Evolutionary conservation across 2,329 filamentous ascomycete genomes (phyloP).

Genomic region (Zymoseptoria ardabiliae): DNA sequence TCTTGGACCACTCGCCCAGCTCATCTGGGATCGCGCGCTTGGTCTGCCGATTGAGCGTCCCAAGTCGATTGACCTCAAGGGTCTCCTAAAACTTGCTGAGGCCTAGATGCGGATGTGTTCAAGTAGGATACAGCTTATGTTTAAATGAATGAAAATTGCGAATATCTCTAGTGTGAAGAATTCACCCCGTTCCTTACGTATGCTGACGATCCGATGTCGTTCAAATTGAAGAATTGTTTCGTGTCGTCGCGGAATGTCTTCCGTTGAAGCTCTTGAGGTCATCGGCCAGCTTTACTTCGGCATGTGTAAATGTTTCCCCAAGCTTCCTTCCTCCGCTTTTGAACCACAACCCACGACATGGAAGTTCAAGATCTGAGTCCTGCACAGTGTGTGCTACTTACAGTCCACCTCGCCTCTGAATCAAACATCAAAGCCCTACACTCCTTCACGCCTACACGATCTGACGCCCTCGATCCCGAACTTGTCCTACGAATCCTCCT

Average conservation of each 20-base stretch:
- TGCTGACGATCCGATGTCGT: no score
- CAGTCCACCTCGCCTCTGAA: conserved; percentile 60
- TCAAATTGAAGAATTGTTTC: neutral
- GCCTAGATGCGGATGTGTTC: conserved; percentile 4
- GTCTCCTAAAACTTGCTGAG: conserved; percentile 59
- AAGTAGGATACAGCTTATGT: neutral
- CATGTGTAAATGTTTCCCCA: neutral
- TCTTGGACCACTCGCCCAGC: conserved; percentile 82
- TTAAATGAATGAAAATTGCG: neutral
- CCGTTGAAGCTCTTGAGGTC: neutral
- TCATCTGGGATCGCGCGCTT: conserved; percentile 92
- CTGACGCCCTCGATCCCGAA: conserved; percentile 53
- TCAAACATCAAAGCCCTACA: conserved; percentile 58
- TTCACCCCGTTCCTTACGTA: no score
- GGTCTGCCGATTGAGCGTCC: conserved; percentile 94
- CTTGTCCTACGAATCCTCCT: conserved; percentile 66
- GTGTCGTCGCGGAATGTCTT: no score
- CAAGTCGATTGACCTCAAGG: conserved; percentile 92
- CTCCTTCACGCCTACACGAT: conserved; percentile 51
- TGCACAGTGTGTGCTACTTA: conserved; percentile 64
- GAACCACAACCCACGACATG: conserved; percentile 7
- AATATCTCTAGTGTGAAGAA: neutral
- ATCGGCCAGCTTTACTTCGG: neutral
- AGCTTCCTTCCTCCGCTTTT: neutral
- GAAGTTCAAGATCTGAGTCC: conserved; percentile 45